Percentiles rank a stretch among this genome's conserved stretches.
Evolutionary conservation across 768 basidiomycete genomes (phyloP).

Genomic region (Mycena epipterygia): DNA sequence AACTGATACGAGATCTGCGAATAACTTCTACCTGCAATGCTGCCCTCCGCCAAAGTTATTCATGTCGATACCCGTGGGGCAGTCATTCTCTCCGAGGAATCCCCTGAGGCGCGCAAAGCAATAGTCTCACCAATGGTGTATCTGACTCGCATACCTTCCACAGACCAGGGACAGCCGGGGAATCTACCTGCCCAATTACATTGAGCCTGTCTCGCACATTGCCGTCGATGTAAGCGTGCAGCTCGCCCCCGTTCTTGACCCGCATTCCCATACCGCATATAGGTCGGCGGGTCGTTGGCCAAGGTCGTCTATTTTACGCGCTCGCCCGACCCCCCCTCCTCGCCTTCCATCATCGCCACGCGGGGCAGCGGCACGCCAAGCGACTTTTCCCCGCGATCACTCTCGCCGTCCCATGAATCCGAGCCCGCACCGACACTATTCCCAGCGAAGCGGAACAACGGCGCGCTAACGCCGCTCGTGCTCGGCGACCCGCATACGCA

Average conservation of each 20-base stretch:
- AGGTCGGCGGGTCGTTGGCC: slow-evolving; percentile 98
- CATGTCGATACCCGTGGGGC: slow-evolving; percentile 97
- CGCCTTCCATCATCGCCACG: slow-evolving; percentile 77
- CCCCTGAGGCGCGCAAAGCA: slow-evolving; percentile 82
- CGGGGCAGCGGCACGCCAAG: slow-evolving; percentile 64
- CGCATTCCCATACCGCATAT: slow-evolving; percentile 37
- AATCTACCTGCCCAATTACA: slow-evolving; percentile 97
- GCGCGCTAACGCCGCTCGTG: slow-evolving; percentile 87
- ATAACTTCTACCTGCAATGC: slow-evolving; percentile 47
- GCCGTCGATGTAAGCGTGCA: slow-evolving; percentile 89
- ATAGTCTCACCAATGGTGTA: slow-evolving; percentile 20
- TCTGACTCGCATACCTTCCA: slow-evolving; percentile 31
- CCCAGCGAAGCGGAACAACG: slow-evolving; percentile 61
- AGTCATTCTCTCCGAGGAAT: slow-evolving; percentile 93
- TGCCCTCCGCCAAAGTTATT: slow-evolving; percentile 89
- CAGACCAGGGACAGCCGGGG: slow-evolving; percentile 95
- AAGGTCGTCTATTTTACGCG: slow-evolving; percentile 99
- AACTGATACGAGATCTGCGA: slow-evolving; percentile 19
- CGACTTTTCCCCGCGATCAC: slow-evolving; percentile 59
- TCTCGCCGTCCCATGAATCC: slow-evolving; percentile 55
- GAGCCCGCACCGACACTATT: slow-evolving; percentile 43
- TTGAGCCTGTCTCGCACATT: slow-evolving; percentile 97
- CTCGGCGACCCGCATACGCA: slow-evolving; percentile 64
- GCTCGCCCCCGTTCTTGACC: slow-evolving; percentile 15
- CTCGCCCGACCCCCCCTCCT: slow-evolving; percentile 86